Evolutionary conservation across 768 basidiomycete genomes (phyloP).

Genomic region (Multifurca ochricompacta): DNA sequence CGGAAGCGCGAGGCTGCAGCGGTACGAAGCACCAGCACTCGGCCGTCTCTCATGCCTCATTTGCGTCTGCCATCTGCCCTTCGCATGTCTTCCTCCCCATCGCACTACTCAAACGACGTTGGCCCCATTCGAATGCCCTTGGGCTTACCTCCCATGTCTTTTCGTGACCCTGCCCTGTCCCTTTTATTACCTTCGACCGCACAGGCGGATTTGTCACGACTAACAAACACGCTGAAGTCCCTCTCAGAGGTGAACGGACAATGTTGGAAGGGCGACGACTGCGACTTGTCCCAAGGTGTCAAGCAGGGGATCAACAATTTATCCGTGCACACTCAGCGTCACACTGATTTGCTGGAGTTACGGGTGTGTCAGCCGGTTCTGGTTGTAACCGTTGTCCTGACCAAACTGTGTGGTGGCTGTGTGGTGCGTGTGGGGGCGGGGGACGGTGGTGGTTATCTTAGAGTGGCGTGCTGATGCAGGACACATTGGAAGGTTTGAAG

Average conservation of each 20-base stretch:
- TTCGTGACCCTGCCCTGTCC: slow-evolving; percentile 2
- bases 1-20: slow-evolving; percentile 88
- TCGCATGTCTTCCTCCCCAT: slow-evolving; percentile 28
- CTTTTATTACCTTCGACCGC: slow-evolving; percentile 14
- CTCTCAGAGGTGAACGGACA: slow-evolving; percentile 70
- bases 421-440: neutral
- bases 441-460: slow-evolving; percentile 23
- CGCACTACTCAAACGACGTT: slow-evolving; percentile 29
- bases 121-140: slow-evolving; percentile 22
- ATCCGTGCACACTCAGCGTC: slow-evolving; percentile 57
- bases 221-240: slow-evolving; percentile 75
- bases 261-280: slow-evolving; percentile 81
- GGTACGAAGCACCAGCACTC: slow-evolving; percentile 61
- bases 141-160: slow-evolving; percentile 25
- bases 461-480: slow-evolving; percentile 57
- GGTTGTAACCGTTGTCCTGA: neutral
- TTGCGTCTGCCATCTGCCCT: slow-evolving; percentile 45
- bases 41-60: slow-evolving; percentile 64
- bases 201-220: slow-evolving; percentile 76
- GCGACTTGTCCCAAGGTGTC: slow-evolving; percentile 74
- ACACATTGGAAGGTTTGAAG: slow-evolving; percentile 72
- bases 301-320: slow-evolving; percentile 61
- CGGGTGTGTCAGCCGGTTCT: slow-evolving; percentile 41
- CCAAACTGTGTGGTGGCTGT: neutral
- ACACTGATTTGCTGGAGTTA: slow-evolving; percentile 66